Conservation (phyloP, 768 basidiomycete species). For the Dendrothele bispora region DNA sequence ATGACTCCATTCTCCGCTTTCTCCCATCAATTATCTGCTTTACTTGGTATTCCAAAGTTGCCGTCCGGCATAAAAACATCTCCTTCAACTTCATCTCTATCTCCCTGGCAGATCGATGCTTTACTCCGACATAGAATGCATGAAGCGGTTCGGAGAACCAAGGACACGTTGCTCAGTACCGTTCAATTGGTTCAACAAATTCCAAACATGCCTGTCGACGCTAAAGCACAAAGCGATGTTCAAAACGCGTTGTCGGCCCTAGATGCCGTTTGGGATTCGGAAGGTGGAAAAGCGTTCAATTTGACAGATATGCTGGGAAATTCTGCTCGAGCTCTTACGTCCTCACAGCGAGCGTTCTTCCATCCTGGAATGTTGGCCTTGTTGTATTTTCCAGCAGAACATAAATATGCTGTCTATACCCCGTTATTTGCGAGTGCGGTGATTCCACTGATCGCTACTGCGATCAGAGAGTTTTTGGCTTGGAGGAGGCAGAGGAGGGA, state of each 20-base stretch:
- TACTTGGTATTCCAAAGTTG: conserved; percentile 78
- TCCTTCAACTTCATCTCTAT: conserved; percentile 20
- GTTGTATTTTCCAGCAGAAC: conserved; percentile 96
- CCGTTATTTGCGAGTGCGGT: conserved; percentile 91
- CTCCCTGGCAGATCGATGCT: conserved; percentile 81
- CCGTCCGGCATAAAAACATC: conserved; percentile 43
- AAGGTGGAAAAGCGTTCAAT: not conserved
- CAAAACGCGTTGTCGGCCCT: conserved; percentile 68
- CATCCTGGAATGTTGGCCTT: conserved; percentile 95
- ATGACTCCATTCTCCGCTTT: conserved; percentile 62
- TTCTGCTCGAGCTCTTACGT: conserved; percentile 61
- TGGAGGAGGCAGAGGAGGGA: conserved; percentile 46
- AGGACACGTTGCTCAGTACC: conserved; percentile 81
- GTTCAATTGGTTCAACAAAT: conserved; percentile 83
- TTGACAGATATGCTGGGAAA: conserved; percentile 47
- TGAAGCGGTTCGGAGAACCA: conserved; percentile 66
- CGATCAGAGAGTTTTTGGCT: conserved; percentile 67
- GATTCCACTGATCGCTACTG: conserved; percentile 77
- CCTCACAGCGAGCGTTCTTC: conserved; percentile 89
- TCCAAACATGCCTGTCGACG: conserved; percentile 88
- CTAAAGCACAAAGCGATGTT: conserved; percentile 74
- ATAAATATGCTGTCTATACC: conserved; percentile 95
- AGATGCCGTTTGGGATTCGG: conserved; percentile 51
- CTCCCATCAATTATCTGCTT: conserved; percentile 65
- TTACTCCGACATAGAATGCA: conserved; percentile 67